A percentile compares a stretch with the other conserved stretches of the same genome.
Evolutionary conservation across 163 green algal genomes (phyloP).

Genomic region (Chlamydomonas reinhardtii): DNA sequence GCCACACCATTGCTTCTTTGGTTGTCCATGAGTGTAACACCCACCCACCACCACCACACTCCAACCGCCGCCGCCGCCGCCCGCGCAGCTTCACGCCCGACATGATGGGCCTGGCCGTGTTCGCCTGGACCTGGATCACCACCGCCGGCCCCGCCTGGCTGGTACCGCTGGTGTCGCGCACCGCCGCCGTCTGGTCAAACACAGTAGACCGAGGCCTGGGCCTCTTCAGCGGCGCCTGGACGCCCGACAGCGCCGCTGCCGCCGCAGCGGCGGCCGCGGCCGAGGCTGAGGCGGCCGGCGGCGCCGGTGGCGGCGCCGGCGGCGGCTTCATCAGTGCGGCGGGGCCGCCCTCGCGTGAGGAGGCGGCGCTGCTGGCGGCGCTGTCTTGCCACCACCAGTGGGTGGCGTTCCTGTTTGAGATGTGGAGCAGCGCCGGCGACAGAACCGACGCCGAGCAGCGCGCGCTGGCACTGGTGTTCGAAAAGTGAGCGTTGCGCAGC

Average conservation of each 20-base stretch:
- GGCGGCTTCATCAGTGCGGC: not conserved
- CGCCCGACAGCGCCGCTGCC: not conserved
- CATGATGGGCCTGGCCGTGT: constrained; percentile 54
- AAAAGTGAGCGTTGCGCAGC: not conserved
- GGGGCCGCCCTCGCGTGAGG: not conserved
- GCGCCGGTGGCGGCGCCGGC: not conserved
- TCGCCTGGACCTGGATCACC: constrained; percentile 72
- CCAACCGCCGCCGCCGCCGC: too few species aligned
- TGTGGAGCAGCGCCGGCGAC: constrained; percentile 60
- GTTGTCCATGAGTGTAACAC: too few species aligned
- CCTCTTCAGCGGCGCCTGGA: constrained; percentile 71
- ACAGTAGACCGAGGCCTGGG: constrained; percentile 64
- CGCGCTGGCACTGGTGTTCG: constrained; percentile 17
- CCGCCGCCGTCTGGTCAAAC: constrained; percentile 67
- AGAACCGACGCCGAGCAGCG: constrained; percentile 45
- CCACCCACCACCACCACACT: too few species aligned
- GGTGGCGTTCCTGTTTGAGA: constrained; percentile 74
- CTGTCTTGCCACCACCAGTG: constrained; percentile 75
- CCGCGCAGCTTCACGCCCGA: constrained; percentile 41
- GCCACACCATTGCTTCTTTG: too few species aligned
- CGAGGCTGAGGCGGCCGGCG: not conserved
- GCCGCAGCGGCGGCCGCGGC: not conserved
- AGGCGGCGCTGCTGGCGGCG: constrained; percentile 50
- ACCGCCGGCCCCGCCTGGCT: constrained; percentile 60
- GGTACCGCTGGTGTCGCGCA: constrained; percentile 61